phyloP scores from a whole-genome alignment of 371 early-diverging fungal species.

The Rhizomucor pusillus region DNA sequence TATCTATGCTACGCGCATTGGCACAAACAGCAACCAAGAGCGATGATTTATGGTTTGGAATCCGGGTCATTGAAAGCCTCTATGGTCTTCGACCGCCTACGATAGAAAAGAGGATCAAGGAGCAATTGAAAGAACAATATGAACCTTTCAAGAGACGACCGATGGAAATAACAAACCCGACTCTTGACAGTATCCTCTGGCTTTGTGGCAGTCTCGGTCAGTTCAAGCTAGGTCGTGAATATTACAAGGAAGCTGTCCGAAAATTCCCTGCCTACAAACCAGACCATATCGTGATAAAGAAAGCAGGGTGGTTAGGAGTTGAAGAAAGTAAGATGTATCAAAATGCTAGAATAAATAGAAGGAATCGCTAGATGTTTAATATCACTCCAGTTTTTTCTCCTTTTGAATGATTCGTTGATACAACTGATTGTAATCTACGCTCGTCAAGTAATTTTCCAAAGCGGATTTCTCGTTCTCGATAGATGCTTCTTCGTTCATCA shows the following conservation, averaged over 20 bases:
- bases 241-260: conserved; percentile 19
- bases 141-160: conserved; percentile 11
- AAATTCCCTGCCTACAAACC: conserved; percentile 22
- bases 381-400: neutral
- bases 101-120: conserved; percentile 8
- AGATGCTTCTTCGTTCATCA: neutral
- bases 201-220: conserved; percentile 21
- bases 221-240: conserved; percentile 27
- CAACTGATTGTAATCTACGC: neutral
- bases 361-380: no score
- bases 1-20: conserved; percentile 20
- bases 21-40: conserved; percentile 16
- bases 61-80: conserved; percentile 19
- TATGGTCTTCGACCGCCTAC: conserved; percentile 23
- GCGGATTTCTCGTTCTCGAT: neutral
- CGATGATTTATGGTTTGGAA: conserved; percentile 15
- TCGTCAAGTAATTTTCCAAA: neutral
- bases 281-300: conserved; percentile 8
- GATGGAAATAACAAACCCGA: conserved; percentile 18
- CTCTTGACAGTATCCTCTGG: conserved; percentile 27
- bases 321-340: neutral
- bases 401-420: neutral
- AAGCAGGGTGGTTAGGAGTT: conserved; percentile 8
- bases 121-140: conserved; percentile 4
- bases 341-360: no score